Conservation (phyloP, 108 stramenopile genomes). For the Discostella stelligeroides region DNA sequence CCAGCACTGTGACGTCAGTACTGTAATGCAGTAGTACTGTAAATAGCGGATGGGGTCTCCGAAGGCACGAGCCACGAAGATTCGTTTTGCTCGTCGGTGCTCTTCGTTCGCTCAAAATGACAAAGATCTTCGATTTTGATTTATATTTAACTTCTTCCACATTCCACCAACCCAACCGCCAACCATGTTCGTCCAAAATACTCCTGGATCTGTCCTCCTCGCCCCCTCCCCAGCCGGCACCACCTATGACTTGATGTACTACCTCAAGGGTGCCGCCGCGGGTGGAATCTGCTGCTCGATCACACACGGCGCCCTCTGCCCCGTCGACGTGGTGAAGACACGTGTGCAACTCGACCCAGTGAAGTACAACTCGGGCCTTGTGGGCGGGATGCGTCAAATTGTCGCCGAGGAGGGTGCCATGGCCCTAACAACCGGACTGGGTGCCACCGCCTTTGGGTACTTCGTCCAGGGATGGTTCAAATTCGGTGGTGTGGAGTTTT, state of each 20-base stretch:
- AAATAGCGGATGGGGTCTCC: too few species aligned
- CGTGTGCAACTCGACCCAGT: slow-evolving; percentile 93
- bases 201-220: slow-evolving; percentile 67
- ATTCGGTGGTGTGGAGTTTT: slow-evolving; percentile 98
- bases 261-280: slow-evolving; percentile 86
- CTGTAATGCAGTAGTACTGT: too few species aligned
- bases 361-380: slow-evolving; percentile 94
- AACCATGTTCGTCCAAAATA: slow-evolving; percentile 36
- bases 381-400: slow-evolving; percentile 89
- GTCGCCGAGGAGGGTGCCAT: slow-evolving; percentile 94
- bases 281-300: slow-evolving; percentile 98
- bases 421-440: slow-evolving; percentile 96
- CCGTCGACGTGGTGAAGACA: slow-evolving; percentile 98
- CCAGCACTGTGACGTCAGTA: too few species aligned
- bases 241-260: slow-evolving; percentile 82
- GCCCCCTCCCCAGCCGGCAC: slow-evolving; percentile 71
- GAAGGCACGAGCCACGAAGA: too few species aligned
- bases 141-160: slow-evolving; percentile 4
- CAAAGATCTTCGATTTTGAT: slow-evolving; percentile 9
- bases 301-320: slow-evolving; percentile 95
- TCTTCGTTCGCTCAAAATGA: too few species aligned
- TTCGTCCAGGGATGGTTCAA: slow-evolving; percentile 99
- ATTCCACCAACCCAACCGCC: neutral
- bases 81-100: too few species aligned
- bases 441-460: slow-evolving; percentile 96